Conservation (phyloP, 768 basidiomycete species). For the Lactifluus pinguis region DNA sequence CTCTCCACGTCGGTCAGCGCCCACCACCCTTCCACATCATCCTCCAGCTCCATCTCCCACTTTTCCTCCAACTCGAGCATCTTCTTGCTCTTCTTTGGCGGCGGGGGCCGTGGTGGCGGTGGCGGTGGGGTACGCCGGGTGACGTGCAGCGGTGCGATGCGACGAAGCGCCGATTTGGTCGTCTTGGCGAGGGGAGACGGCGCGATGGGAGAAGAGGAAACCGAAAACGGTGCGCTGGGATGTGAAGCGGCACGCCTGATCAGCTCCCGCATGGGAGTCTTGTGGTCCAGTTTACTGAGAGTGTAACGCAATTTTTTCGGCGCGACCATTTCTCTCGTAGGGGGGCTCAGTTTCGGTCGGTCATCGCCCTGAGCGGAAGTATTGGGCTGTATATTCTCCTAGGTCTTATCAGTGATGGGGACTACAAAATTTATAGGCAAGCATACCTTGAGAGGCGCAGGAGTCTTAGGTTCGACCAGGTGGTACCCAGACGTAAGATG, state of each 20-base stretch:
- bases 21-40: constrained; percentile 57
- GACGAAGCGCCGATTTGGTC: constrained; percentile 50
- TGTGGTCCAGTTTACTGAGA: constrained; percentile 25
- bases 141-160: constrained; percentile 69
- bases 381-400: not conserved
- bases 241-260: constrained; percentile 62
- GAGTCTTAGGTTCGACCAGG: not conserved
- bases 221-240: constrained; percentile 51
- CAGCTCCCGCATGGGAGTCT: constrained; percentile 65
- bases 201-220: constrained; percentile 33
- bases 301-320: constrained; percentile 8
- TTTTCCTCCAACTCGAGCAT: constrained; percentile 65
- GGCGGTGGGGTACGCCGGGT: constrained; percentile 69
- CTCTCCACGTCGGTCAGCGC: constrained; percentile 29
- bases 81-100: constrained; percentile 74
- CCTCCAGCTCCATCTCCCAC: constrained; percentile 74
- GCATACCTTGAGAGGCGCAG: not conserved
- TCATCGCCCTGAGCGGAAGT: not conserved
- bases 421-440: not conserved
- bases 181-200: constrained; percentile 60
- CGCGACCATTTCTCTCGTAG: not conserved
- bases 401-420: not conserved
- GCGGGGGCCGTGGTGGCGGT: constrained; percentile 58
- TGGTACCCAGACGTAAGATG: not conserved
- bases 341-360: not conserved